Evolutionary conservation across 148 eudicot species (phyloP).

Genomic region (Camellia sinensis): DNA sequence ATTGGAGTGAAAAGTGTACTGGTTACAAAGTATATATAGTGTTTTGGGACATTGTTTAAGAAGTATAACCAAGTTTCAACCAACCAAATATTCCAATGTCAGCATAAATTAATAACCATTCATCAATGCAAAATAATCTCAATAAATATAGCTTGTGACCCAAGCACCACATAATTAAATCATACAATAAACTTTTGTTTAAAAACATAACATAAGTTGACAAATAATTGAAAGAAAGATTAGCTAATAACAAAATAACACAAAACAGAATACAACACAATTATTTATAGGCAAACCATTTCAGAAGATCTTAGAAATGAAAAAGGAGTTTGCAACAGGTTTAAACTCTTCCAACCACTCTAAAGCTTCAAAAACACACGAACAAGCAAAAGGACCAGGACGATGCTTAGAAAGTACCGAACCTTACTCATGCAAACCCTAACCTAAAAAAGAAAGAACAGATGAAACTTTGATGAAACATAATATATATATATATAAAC

Average conservation of each 20-base stretch:
- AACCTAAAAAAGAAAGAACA: background rate
- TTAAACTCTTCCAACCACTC: background rate
- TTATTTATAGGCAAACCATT: background rate
- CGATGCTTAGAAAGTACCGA: background rate
- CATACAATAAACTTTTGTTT: too few relatives aligned
- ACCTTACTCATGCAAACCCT: background rate
- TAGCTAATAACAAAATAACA: background rate
- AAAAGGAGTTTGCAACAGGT: background rate
- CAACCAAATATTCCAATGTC: too few relatives aligned
- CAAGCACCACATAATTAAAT: too few relatives aligned
- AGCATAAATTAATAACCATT: too few relatives aligned
- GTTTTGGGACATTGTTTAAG: too few relatives aligned
- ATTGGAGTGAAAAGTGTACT: too few relatives aligned
- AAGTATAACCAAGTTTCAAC: too few relatives aligned
- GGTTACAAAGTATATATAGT: too few relatives aligned
- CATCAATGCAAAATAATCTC: too few relatives aligned
- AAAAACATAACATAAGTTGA: background rate
- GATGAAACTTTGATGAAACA: background rate
- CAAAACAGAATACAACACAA: background rate
- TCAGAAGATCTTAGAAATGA: background rate
- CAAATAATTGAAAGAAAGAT: background rate
- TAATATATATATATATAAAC: background rate
- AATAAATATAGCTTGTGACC: too few relatives aligned
- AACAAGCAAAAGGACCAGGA: background rate
- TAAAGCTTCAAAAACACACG: background rate